Conservation (phyloP, 495 filamentous ascomycete genomes). For the Penicillium roqueforti region DNA sequence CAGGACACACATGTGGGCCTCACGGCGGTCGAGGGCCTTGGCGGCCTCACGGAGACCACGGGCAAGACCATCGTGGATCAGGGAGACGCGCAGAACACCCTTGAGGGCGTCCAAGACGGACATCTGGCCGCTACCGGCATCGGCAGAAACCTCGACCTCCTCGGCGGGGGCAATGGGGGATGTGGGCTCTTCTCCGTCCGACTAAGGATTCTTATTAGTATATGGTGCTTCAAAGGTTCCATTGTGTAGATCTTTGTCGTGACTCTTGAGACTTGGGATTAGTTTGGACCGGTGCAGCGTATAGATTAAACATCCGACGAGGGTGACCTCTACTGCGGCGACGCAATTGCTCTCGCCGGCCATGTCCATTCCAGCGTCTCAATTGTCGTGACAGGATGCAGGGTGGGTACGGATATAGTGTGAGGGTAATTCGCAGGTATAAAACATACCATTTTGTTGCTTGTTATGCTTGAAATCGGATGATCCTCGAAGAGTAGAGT, state of each 20-base stretch:
- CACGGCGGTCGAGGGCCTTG: constrained; percentile 95
- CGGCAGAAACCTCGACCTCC: constrained; percentile 88
- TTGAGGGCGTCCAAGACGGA: constrained; percentile 96
- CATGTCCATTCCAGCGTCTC: constrained; percentile 14
- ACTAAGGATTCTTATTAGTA: constrained; percentile 40
- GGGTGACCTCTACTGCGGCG: not conserved
- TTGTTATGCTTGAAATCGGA: constrained; percentile 44
- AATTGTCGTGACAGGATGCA: constrained; percentile 3
- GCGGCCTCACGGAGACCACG: constrained; percentile 95
- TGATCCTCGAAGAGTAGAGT: constrained; percentile 60
- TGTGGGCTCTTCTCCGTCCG: constrained; percentile 84
- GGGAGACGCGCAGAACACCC: constrained; percentile 91
- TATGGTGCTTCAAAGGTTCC: not conserved
- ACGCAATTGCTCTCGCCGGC: not conserved
- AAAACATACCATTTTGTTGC: constrained; percentile 43
- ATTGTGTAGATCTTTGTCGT: not conserved
- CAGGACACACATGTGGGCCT: constrained; percentile 99
- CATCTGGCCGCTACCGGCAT: constrained; percentile 85
- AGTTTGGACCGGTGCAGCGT: not conserved
- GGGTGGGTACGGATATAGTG: not conserved
- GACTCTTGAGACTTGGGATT: not conserved
- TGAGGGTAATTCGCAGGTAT: not conserved
- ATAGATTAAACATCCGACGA: not conserved
- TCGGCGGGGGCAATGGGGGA: constrained; percentile 69
- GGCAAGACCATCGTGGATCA: constrained; percentile 99